Conservation (phyloP, 345 rosid genomes). For the Melaleuca quinquenervia region DNA sequence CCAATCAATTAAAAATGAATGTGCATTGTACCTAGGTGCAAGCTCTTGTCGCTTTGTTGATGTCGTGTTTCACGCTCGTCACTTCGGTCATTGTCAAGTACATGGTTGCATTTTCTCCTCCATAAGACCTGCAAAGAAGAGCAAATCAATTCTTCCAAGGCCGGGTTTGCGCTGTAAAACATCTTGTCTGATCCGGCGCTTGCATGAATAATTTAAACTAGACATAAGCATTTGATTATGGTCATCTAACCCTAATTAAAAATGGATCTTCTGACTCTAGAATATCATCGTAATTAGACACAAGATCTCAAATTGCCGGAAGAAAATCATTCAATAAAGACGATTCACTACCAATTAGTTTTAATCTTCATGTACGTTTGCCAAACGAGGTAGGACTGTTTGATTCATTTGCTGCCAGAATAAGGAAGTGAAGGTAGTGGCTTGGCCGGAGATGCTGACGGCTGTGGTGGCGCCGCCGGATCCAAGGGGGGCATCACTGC, state of each 20-base stretch:
- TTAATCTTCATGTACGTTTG: not conserved
- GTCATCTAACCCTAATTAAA: too few relatives aligned
- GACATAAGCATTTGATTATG: not conserved
- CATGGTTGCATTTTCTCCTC: not conserved
- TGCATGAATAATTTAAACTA: not conserved
- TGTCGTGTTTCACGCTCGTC: not conserved
- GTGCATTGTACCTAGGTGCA: not conserved
- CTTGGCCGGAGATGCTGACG: not conserved
- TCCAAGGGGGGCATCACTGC: not conserved
- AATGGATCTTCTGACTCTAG: not conserved
- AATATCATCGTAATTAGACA: not conserved
- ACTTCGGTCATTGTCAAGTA: not conserved
- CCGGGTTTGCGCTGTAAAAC: not conserved
- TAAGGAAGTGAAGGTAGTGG: not conserved
- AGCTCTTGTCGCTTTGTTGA: not conserved
- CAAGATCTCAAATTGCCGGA: not conserved
- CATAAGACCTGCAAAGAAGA: not conserved
- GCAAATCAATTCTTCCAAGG: not conserved
- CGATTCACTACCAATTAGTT: not conserved
- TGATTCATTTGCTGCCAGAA: not conserved
- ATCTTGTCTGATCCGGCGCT: not conserved
- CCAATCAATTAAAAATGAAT: not conserved
- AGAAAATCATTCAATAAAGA: not conserved
- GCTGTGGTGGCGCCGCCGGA: not conserved
- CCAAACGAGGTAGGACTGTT: not conserved